A percentile compares a stretch with the other conserved stretches of the same genome.
These are phyloP conservation scores for Coprinopsis strossmayeri DNA, from an alignment of 768 basidiomycete species.

Conservation along the genomic window DNA sequence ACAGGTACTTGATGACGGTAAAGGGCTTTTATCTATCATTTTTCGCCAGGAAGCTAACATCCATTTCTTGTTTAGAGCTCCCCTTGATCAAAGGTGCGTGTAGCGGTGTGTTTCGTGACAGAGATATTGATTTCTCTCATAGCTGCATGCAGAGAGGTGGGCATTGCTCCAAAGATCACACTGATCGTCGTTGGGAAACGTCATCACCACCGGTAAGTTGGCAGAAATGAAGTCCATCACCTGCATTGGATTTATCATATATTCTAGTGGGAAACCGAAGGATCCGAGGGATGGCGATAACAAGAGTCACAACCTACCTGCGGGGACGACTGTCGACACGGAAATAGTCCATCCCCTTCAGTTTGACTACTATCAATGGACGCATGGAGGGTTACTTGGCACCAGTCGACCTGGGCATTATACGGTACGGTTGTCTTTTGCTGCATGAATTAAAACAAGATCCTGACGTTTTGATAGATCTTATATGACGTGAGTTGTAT, in stretches of 20 bases:
- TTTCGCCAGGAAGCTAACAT: constrained; percentile 6
- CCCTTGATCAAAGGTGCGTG: constrained; percentile 46
- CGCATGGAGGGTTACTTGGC: constrained; percentile 72
- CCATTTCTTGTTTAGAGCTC: constrained; percentile 38
- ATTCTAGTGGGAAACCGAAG: constrained; percentile 12
- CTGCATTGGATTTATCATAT: too few relatives aligned
- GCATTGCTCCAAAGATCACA: constrained; percentile 63
- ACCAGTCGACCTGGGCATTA: constrained; percentile 56
- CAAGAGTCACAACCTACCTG: constrained; percentile 64
- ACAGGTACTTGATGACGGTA: constrained; percentile 32
- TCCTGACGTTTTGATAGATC: not conserved
- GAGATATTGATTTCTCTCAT: not conserved
- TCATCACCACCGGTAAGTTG: constrained; percentile 48
- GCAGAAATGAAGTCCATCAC: too few relatives aligned
- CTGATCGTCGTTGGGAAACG: constrained; percentile 76
- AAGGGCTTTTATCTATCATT: constrained; percentile 14
- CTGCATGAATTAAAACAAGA: not conserved
- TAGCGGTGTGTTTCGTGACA: not conserved
- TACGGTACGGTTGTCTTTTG: constrained; percentile 25
- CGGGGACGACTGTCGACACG: constrained; percentile 74
- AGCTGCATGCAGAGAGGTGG: constrained; percentile 56
- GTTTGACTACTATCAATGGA: constrained; percentile 73
- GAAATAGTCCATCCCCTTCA: constrained; percentile 68
- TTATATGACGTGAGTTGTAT: not conserved
- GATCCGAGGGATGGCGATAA: constrained; percentile 34